Evolutionary conservation across 257 asterid genomes (phyloP), one percentile per base, ranked within the genome.

Genomic region (Gentiana macrophylla): DNA sequence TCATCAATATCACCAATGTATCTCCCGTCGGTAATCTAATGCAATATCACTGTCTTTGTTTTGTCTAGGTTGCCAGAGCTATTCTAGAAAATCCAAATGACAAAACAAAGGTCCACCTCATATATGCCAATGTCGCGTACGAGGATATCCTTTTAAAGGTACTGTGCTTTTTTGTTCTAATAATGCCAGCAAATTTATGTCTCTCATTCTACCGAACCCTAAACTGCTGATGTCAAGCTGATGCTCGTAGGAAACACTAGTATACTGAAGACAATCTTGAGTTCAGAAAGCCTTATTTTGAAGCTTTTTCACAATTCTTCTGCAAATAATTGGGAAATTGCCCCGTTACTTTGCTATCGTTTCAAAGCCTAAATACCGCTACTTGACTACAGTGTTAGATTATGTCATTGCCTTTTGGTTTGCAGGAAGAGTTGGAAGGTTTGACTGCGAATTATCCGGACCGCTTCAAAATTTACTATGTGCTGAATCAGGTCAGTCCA

Each of bases 131-230:
- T 74, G 95, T 91, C 56, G 77, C 95, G 4, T 63, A 59, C 10
- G 98, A 91, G 53, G 98, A 87, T 75, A 87, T 91, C 79, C 83
- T 91, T 63, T 63, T 87, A 49, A 91, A 91, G 98, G 98, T 91
- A 73, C 59, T 54, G 3, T 38, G 5, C 12, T 62, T 41, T 49
- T 32, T 53, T 47, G 32, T 50, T 57, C 24, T 12, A 12, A n/a
- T 32, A 47, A 32, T 47, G 46, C 46, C 45, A 7, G 8, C 46
- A 41, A 10, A 41, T 5, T 41, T 41, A 41, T 41, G 46, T 41
- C 6, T 41, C 46, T 41, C 1, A 41, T 10, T 10, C 9, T 41
- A 41, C 46, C 9, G 46, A 10, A 41, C 6, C 9, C 46, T 41
- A 5, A 5, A 41, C 46, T 41, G 46, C 9, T 41, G 46, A 2